Percentiles rank a stretch among this genome's conserved stretches.
These are phyloP conservation scores for Prosopis cineraria DNA, from an alignment of 306 rosid genomes.

Conservation along the genomic window DNA sequence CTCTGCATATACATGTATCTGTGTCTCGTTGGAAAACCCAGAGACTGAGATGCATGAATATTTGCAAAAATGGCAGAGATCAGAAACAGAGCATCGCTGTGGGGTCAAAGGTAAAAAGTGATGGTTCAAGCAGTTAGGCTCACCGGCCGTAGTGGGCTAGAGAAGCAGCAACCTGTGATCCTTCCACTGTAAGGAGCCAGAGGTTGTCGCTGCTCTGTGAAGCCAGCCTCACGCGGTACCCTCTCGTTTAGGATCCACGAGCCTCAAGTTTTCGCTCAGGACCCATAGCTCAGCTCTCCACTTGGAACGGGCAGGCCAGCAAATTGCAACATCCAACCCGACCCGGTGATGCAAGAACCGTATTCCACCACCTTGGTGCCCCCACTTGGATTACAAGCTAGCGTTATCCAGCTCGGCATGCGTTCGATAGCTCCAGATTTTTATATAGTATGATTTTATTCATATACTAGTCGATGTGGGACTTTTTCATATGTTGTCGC, in stretches of 20 bases:
- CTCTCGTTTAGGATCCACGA: background rate
- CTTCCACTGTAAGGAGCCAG: background rate
- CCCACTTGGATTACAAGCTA: background rate
- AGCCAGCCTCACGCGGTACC: background rate
- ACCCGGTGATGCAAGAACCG: background rate
- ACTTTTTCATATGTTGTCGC: too few relatives aligned
- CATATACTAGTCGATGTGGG: background rate
- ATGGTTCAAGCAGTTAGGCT: background rate
- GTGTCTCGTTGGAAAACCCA: too few relatives aligned
- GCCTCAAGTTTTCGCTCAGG: background rate
- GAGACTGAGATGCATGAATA: too few relatives aligned
- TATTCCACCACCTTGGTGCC: background rate
- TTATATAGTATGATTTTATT: too few relatives aligned
- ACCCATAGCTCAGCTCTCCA: background rate
- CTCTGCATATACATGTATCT: too few relatives aligned
- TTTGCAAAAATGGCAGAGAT: too few relatives aligned
- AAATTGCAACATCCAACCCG: background rate
- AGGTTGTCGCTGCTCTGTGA: background rate
- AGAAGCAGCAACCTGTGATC: background rate
- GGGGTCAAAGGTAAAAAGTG: too few relatives aligned
- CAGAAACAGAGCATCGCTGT: too few relatives aligned
- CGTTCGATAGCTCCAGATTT: background rate
- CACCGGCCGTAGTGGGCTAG: background rate
- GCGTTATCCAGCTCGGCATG: background rate
- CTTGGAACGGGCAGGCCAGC: background rate